Evolutionary conservation across 345 rosid species (phyloP), one percentile per base, ranked within the genome.

Genomic region (Tarenaya hassleriana): DNA sequence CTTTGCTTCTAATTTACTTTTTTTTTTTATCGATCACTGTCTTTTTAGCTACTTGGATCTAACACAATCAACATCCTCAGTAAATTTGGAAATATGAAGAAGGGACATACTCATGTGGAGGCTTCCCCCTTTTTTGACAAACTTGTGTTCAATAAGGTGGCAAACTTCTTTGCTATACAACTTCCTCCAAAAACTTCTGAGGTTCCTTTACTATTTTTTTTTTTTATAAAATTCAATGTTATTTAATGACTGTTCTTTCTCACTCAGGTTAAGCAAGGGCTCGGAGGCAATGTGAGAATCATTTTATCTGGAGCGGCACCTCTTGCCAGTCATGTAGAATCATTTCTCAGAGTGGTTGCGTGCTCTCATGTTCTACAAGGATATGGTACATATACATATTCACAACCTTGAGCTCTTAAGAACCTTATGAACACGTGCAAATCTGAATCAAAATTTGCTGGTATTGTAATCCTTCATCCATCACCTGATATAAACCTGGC

Each of bases 281-380:
- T 88, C 41, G 96, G 96, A 32, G 94, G 94, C 50, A 81, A 71
- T 31, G 91, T 88, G 56, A 73, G 96, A 34, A 68, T 88, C 31
- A 78, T 88, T 62, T 67, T 88, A 42, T 88, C 94, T 18, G 96
- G 94, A 55, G 96, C 88, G 7, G 96, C 94, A 52, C 96, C 96
- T 63, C 79, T 88, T 16, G 72, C 94, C 59, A 49, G 72, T 39
- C 96, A 88, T 34, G 77, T 88, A 29, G 96, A 84, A 66, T 56
- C 82, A 34, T 88, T 76, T 81, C 66, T 84, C n/a, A 78, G 94
- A 57, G 96, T 88, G 63, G 96, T 88, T 43, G 80, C 96, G 16
- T 88, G 96, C 63, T 73, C 83, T 55, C 85, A 88, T 69, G 90
- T 88, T 73, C 67, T 88, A 60, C 96, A 84, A 73, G 96, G 96